Evolutionary conservation across 176 grass and related monocot species (phyloP).

Genomic region (Chloris gayana): DNA sequence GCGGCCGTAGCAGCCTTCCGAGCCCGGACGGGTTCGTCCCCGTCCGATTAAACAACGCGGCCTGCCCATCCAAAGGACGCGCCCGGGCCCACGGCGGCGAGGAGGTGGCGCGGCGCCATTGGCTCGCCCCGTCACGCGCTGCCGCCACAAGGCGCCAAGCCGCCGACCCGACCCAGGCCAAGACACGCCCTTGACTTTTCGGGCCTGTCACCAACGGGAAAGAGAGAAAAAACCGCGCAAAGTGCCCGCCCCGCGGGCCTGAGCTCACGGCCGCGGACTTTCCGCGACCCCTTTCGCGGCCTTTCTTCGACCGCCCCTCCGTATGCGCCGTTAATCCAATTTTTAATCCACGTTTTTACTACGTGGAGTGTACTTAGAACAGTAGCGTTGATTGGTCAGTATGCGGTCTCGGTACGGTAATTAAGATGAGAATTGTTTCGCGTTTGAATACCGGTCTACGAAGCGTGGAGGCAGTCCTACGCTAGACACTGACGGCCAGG

Average conservation of each 20-base stretch:
- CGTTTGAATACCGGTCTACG: conserved; percentile 3
- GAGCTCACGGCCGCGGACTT: conserved; percentile 10
- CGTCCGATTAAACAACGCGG: conserved; percentile 26
- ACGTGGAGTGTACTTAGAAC: not conserved
- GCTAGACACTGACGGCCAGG: not conserved
- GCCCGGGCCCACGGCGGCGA: not conserved
- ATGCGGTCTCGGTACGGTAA: not conserved
- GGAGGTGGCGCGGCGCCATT: conserved; percentile 26
- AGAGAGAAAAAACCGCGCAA: not conserved
- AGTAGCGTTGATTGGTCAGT: not conserved
- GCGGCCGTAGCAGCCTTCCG: not conserved
- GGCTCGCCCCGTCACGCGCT: conserved; percentile 41
- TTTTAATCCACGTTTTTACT: not conserved
- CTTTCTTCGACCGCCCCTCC: no score
- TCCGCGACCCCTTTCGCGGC: not conserved
- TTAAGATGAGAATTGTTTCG: not conserved
- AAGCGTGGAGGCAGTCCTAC: no score
- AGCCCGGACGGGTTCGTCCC: not conserved
- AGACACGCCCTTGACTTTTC: conserved; percentile 43
- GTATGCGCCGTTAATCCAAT: not conserved
- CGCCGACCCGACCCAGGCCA: not conserved
- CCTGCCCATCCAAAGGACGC: not conserved
- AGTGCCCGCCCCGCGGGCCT: not conserved
- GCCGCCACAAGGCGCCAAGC: conserved; percentile 41
- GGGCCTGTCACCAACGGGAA: not conserved